Evolutionary conservation across 176 grass and related monocot genomes (phyloP), one percentile per base, ranked within the genome.

Genomic region (Pharus latifolius): DNA sequence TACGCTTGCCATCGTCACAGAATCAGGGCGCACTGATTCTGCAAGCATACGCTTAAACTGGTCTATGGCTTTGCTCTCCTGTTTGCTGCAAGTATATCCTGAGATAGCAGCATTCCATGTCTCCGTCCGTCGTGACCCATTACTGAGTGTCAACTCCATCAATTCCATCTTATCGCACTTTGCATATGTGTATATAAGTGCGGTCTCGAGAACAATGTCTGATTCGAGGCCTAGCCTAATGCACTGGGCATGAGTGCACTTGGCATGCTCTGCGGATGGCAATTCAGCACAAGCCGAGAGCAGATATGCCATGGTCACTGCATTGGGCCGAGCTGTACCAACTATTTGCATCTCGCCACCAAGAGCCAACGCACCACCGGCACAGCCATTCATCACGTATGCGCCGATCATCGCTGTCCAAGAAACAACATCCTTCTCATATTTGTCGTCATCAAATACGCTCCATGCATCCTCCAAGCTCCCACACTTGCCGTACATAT

Each of bases 401-500:
- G 68, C 78, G 48, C 84, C 81, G 6, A 92, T 85, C 84, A 92
- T 88, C 10, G 65, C 57, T 2, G 89, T 88, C 89, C 89, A 92
- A 35, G 81, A 81, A 40, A 92, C 49, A 25, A 92, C 74, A 76
- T 92, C 75, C 37, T 40, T 92, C 15, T 79, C 63, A 60, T 63
- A 67, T 26, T 28, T 62, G 6, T 32, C 67, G 7, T 54, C 64
- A 2, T 82, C 78, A 32, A 92, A 92, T 9, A 88, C 69, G 42
- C 35, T 78, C 2, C 58, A 43, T 41, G 89, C 81, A 31, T 88
- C 84, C 32, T 73, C 57, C 63, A 92, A 56, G 33, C 64, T 79
- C 69, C 74, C 78, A 2, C 89, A 92, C 47, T 85, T 92, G 3
- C 84, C 81, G 8, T 92, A 92, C 89, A 92, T 92, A 41, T 92